Evolutionary conservation across 176 grass and related monocot genomes (phyloP), one percentile per base, ranked within the genome.

Genomic region (Carex pumila): DNA sequence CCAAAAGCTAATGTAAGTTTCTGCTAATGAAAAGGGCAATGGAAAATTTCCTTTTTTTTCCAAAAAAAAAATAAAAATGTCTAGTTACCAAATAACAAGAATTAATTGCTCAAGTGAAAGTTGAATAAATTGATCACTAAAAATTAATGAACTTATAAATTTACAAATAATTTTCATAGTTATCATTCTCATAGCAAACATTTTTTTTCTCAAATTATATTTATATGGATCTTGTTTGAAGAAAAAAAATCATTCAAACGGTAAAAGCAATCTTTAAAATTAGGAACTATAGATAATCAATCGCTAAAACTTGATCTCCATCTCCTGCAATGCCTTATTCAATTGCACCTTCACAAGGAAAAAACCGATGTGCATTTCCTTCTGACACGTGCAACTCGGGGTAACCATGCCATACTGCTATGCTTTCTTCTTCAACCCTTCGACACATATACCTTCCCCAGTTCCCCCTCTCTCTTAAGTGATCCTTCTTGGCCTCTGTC

Each of bases 301-400:
- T 39, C 37, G 6, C 37, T 39, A 39, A 39, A 39, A 39, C 45
- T 49, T 49, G 45, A 49, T 49, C 1, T 76, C 86, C 93, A 96
- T 87, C 45, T 92, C 82, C 88, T 70, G 84, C 73, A 76, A 29
- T 29, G 89, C 89, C 84, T 90, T 93, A 17, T 85, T 83, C 37
- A 87, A 88, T 10, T 12, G 9, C 57, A 75, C 74, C 54, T 90
- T 79, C 54, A 80, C 83, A 86, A 93, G 89, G 81, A 89, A 93
- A 86, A 90, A 97, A 72, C 88, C 90, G 4, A 75, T 97, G 89
- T 0, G 68, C 70, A 34, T 45, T 87, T 25, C 0, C 94, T 65
- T 85, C 49, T 3, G 91, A 90, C 4, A 80, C 70, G 21, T 82
- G 87, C 7, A 97, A 73, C 11, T 31, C 54, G 18, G 87, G 84